phyloP scores from a whole-genome alignment of 306 rosid genomes.

The Cucumis melo region DNA sequence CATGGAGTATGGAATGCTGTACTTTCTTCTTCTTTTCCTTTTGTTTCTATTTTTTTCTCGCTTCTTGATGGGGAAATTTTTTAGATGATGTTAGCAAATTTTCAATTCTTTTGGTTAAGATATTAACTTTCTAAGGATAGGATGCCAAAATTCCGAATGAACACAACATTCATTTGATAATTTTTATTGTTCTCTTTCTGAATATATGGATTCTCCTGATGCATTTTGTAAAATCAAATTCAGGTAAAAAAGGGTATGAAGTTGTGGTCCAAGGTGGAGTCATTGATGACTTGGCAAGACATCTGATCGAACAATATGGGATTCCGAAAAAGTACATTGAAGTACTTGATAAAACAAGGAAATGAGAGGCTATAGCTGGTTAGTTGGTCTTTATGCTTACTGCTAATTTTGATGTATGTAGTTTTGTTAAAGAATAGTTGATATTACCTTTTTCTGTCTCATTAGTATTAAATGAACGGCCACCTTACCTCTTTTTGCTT shows the following conservation, averaged over 20 bases:
- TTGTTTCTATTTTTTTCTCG: neutral
- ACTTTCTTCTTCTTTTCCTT: neutral
- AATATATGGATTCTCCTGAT: neutral
- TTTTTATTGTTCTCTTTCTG: neutral
- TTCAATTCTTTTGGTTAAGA: neutral
- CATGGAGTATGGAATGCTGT: neutral
- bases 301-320: slow-evolving; percentile 76
- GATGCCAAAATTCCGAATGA: neutral
- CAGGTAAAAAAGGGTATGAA: slow-evolving; percentile 86
- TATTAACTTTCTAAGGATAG: no score
- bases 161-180: neutral
- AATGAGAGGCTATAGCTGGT: slow-evolving; percentile 11
- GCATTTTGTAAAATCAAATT: neutral
- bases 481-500: neutral
- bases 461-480: neutral
- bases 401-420: neutral
- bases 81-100: neutral
- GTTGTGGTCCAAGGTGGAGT: slow-evolving; percentile 94
- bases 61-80: neutral
- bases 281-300: slow-evolving; percentile 69
- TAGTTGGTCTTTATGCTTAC: neutral
- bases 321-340: slow-evolving; percentile 83
- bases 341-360: slow-evolving; percentile 80
- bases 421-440: neutral
- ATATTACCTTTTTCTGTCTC: neutral